Evolutionary conservation across 495 filamentous ascomycete species (phyloP).

Genomic region (Penicillium diatomitis): DNA sequence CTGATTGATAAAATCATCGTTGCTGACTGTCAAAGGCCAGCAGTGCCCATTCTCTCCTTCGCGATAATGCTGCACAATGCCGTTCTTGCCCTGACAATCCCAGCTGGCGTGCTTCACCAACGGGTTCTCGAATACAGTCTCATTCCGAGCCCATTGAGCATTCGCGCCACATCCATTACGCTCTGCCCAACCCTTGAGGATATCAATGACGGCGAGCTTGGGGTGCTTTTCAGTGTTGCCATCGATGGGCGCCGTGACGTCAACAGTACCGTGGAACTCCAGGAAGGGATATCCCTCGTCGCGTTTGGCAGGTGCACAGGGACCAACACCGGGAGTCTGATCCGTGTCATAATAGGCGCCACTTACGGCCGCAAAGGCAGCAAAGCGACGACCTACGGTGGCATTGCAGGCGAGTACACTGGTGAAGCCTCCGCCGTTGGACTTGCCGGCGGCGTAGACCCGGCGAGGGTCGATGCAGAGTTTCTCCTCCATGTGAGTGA

Average conservation of each 20-base stretch:
- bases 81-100: conserved; percentile 26
- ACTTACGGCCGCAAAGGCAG: conserved; percentile 37
- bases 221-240: conserved; percentile 5
- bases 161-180: conserved; percentile 19
- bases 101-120: conserved; percentile 22
- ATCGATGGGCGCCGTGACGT: conserved; percentile 21
- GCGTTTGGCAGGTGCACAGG: conserved; percentile 11
- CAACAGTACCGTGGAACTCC: conserved; percentile 42
- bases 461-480: conserved; percentile 44
- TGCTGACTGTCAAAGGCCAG: conserved; percentile 34
- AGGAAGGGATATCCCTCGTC: conserved; percentile 28
- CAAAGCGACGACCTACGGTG: conserved; percentile 27
- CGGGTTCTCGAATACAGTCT: conserved; percentile 9
- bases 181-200: conserved; percentile 29
- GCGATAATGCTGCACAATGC: conserved; percentile 39
- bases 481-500: conserved; percentile 30
- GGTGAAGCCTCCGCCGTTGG: conserved; percentile 51
- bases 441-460: conserved; percentile 50
- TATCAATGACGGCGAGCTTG: conserved; percentile 20
- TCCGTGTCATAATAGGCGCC: conserved; percentile 30
- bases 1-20: conserved; percentile 20
- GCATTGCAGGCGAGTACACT: conserved; percentile 43
- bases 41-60: conserved; percentile 35
- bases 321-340: conserved; percentile 23
- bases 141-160: conserved; percentile 11